These are phyloP conservation scores for Penicillium janthinellum DNA, from an alignment of 2,329 filamentous ascomycete genomes.

Conservation along the genomic window DNA sequence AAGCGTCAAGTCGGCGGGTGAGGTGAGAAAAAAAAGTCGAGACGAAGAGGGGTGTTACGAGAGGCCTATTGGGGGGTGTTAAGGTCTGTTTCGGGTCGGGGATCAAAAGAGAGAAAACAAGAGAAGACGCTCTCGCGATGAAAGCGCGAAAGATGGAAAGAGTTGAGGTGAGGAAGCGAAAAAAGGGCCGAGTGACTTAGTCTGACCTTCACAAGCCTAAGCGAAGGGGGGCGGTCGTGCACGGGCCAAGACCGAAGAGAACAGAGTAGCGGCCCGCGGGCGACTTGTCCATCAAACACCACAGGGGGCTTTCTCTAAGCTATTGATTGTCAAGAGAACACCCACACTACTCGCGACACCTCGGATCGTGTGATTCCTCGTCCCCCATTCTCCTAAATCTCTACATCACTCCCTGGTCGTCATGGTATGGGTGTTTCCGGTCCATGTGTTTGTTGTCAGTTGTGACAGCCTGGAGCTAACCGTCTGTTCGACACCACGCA, in stretches of 20 bases:
- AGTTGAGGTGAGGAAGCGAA: constrained; percentile 12
- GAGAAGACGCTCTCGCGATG: constrained; percentile 1
- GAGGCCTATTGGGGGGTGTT: background rate
- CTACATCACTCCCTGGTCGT: background rate
- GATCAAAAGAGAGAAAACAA: background rate
- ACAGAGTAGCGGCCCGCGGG: constrained; percentile 41
- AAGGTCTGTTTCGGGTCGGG: background rate
- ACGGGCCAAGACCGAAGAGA: constrained; percentile 43
- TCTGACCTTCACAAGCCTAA: constrained; percentile 29
- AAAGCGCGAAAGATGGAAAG: background rate
- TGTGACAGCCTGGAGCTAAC: constrained; percentile 17
- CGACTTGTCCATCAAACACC: constrained; percentile 25
- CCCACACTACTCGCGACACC: background rate
- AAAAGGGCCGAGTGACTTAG: constrained; percentile 9
- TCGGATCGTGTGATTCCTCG: background rate
- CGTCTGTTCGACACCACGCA: constrained; percentile 43
- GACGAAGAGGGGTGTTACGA: background rate
- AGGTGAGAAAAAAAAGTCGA: constrained; percentile 1
- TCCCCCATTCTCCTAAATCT: background rate
- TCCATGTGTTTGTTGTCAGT: background rate
- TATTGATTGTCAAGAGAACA: background rate
- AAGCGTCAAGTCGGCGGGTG: constrained; percentile 9
- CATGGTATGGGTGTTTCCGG: constrained; percentile 33
- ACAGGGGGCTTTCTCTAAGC: constrained; percentile 13
- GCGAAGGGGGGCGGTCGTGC: constrained; percentile 39